Evolutionary conservation across 805 yeast genomes (phyloP), one percentile per base, ranked within the genome.

Genomic region (Candida maris): DNA sequence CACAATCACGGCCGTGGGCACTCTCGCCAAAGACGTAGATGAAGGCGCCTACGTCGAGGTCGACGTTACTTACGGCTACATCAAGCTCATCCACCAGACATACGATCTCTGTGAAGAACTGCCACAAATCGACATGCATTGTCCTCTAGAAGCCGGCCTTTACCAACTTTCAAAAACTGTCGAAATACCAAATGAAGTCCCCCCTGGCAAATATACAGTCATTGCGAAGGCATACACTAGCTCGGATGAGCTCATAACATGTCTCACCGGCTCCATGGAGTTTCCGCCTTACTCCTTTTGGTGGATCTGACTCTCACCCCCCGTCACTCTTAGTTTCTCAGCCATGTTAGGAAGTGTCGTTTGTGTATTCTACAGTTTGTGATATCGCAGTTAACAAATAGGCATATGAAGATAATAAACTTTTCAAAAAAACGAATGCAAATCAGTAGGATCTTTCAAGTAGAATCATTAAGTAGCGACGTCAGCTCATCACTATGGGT

Each of bases 21-120:
- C 57, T 24, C 63, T 91, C 34, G 42, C 65, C 16, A 57, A 70
- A 34, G 68, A 67, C 6, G 66, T 93, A 24, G 75, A 60, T 19
- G 91, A 86, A 14, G 98, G 98, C 22, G 85, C 97, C 0, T 93
- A 89, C 53, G 94, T 93, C 34, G 96, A 89, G 48, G 91, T 93
- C 19, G 94, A 87, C 48, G 97, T 93, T 15, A 75, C 85, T 47
- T 83, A 88, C 54, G 98, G 97, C 5, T 89, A 84, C 65, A 89
- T 93, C 62, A 84, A 84, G 50, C 71, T 93, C 39, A 65, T 93
- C 35, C 82, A 86, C 51, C 91, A 88, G 58, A 85, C 94, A n/a
- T 85, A 81, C 59, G 97, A 93, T 60, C 68, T 93, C 44, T 93
- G 98, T 63, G 96, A 88, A 47, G 81, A 87, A 57, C 70, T 88